Evolutionary conservation across 345 rosid genomes (phyloP).

Genomic region (Citrus mangshanensis): DNA sequence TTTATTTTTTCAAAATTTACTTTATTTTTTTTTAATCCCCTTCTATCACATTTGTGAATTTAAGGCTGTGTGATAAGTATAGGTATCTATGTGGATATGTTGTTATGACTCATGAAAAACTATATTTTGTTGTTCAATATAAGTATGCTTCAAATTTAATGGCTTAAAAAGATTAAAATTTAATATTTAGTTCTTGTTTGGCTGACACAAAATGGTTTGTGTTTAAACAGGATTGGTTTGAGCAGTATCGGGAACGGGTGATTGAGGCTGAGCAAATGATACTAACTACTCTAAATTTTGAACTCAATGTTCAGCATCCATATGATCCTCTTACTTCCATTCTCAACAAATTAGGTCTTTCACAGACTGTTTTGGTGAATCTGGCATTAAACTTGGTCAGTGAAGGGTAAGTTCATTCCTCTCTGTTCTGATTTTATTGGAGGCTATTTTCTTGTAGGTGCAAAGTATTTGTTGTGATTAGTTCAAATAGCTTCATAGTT

Average conservation of each 20-base stretch:
- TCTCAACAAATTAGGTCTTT: conserved; percentile 65
- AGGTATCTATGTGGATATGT: background rate
- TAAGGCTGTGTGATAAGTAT: background rate
- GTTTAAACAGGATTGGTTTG: conserved; percentile 72
- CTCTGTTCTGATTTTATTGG: conserved; percentile 11
- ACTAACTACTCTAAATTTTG: conserved; percentile 69
- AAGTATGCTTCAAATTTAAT: background rate
- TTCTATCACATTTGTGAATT: background rate
- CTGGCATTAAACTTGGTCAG: conserved; percentile 72
- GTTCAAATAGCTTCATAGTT: conserved; percentile 13
- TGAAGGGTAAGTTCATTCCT: conserved; percentile 62
- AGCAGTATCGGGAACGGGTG: conserved; percentile 66
- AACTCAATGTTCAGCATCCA: conserved; percentile 77
- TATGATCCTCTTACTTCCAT: conserved; percentile 60
- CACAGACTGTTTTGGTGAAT: conserved; percentile 59
- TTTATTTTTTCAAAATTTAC: background rate
- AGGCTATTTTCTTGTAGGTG: conserved; percentile 22
- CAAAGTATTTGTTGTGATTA: conserved; percentile 8
- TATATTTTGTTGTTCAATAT: background rate
- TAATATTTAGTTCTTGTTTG: background rate
- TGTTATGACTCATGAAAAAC: background rate
- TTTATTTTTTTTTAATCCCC: background rate
- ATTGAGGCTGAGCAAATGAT: conserved; percentile 76
- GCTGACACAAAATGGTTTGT: conserved; percentile 17
- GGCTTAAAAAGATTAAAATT: background rate